Evolutionary conservation across 768 basidiomycete species (phyloP), one percentile per base, ranked within the genome.

Genomic region (Termitomyces sp.): DNA sequence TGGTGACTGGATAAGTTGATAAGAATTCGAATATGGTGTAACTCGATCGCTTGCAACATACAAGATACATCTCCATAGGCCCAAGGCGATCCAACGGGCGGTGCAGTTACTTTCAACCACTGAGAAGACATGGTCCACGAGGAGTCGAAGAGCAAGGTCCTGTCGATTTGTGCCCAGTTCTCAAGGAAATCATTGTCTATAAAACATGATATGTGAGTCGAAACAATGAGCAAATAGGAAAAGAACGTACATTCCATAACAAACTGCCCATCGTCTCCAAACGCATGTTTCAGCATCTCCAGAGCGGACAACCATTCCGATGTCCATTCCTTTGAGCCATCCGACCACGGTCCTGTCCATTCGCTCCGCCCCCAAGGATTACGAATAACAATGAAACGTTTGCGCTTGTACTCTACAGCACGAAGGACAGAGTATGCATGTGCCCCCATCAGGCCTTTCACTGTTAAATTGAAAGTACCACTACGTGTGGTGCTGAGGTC

Each of bases 311-410:
- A 56, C 81, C 81, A 82, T 54, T 82, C 80, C 9, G 56, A 52
- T 1, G 74, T 80, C 82, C 82, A 84, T 60, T 83, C 80, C 55
- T 81, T 81, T 5, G 78, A 76, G 0, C 82, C 81, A 59, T 83
- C 81, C 1, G 75, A 75, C 81, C 81, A 82, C 0, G 74, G 67
- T 4, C 81, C 81, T 1, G 70, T 76, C 80, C 80, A 83, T 45
- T 78, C 77, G 7, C 69, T 66, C 27, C 68, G 49, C 11, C 79
- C 80, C 80, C 80, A 83, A 0, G 82, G 82, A 57, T 83, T 80
- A 18, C 80, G 70, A 31, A 83, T 57, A 7, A 80, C 75, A 9
- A 83, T 63, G 52, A 83, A 83, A 5, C 77, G 74, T 52, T 80
- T 81, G 1, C 73, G 80, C 2, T 69, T 70, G 44, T 70, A 67